phyloP scores from a whole-genome alignment of 768 basidiomycete species.

The Phylloporus rhodoxanthus region DNA sequence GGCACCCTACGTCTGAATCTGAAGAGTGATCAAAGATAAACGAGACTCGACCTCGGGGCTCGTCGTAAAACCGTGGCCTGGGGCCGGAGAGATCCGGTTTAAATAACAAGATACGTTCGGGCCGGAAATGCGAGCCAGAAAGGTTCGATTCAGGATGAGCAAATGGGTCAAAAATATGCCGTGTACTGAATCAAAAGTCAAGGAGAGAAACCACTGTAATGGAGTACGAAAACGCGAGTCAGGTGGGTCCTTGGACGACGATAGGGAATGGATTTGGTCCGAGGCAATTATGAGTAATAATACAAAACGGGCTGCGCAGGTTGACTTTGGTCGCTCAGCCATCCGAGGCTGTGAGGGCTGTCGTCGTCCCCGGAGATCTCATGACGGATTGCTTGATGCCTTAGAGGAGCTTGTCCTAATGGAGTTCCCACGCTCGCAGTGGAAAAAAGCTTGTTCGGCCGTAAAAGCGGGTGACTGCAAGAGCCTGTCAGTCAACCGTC shows the following conservation, averaged over 20 bases:
- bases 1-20: neutral
- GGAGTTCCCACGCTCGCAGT: slow-evolving; percentile 22
- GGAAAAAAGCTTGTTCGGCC: slow-evolving; percentile 13
- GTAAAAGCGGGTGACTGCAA: slow-evolving; percentile 7
- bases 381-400: slow-evolving; percentile 21
- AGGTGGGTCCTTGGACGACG: slow-evolving; percentile 20
- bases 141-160: slow-evolving; percentile 18
- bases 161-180: slow-evolving; percentile 10
- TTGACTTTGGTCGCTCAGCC: slow-evolving; percentile 13
- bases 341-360: slow-evolving; percentile 13
- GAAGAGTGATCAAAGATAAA: slow-evolving; percentile 3
- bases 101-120: slow-evolving; percentile 20
- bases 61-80: slow-evolving; percentile 5
- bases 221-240: slow-evolving; percentile 18
- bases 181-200: slow-evolving; percentile 15
- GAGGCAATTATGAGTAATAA: slow-evolving; percentile 33
- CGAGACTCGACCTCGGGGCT: slow-evolving; percentile 5
- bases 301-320: slow-evolving; percentile 21
- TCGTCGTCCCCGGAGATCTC: slow-evolving; percentile 17
- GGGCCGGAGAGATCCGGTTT: slow-evolving; percentile 19
- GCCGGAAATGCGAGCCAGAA: slow-evolving; percentile 7
- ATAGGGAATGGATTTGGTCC: slow-evolving; percentile 17
- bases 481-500: slow-evolving; percentile 10
- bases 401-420: slow-evolving; percentile 14
- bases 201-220: slow-evolving; percentile 13